A percentile compares a stretch with the other conserved stretches of the same genome.
phyloP scores from a whole-genome alignment of 495 filamentous ascomycete species.

The Terfezia claveryi region DNA sequence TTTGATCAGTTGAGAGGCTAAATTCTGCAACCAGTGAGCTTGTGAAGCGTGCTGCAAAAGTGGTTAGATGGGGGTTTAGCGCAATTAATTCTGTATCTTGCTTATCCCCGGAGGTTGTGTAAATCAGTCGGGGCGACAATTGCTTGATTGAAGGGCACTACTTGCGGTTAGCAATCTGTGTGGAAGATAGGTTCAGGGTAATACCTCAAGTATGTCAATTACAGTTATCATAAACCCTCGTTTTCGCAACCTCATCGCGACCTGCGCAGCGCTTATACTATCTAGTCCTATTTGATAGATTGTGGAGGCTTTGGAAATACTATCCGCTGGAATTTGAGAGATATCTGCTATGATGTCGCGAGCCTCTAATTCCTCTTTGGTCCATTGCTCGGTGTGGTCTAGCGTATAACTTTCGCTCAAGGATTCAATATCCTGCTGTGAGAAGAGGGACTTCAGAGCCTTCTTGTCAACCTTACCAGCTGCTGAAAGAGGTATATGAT shows the following conservation, averaged over 20 bases:
- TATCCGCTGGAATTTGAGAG: conserved; percentile 26
- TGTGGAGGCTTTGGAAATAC: conserved; percentile 36
- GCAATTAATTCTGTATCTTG: not conserved
- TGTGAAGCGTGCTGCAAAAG: not conserved
- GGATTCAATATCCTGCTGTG: conserved; percentile 10
- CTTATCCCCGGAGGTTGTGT: not conserved
- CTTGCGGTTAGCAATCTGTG: too few relatives aligned
- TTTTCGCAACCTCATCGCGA: conserved; percentile 41
- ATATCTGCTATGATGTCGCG: conserved; percentile 36
- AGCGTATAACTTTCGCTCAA: conserved; percentile 2
- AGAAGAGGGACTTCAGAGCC: conserved; percentile 16
- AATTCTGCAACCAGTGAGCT: not conserved
- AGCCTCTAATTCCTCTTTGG: conserved; percentile 26
- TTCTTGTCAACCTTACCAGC: conserved; percentile 24
- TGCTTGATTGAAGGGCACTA: not conserved
- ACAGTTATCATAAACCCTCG: conserved; percentile 33
- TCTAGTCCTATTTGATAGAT: conserved; percentile 76
- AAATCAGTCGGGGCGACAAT: not conserved
- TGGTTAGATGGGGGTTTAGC: not conserved
- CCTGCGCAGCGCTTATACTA: conserved; percentile 65
- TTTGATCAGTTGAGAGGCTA: conserved; percentile 18
- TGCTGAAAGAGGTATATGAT: conserved; percentile 20
- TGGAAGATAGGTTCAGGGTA: not conserved
- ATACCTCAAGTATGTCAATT: conserved; percentile 43
- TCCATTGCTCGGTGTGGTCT: conserved; percentile 24